Evolutionary conservation across 805 yeast genomes (phyloP).

Genomic region (Schwanniomyces yamadae): DNA sequence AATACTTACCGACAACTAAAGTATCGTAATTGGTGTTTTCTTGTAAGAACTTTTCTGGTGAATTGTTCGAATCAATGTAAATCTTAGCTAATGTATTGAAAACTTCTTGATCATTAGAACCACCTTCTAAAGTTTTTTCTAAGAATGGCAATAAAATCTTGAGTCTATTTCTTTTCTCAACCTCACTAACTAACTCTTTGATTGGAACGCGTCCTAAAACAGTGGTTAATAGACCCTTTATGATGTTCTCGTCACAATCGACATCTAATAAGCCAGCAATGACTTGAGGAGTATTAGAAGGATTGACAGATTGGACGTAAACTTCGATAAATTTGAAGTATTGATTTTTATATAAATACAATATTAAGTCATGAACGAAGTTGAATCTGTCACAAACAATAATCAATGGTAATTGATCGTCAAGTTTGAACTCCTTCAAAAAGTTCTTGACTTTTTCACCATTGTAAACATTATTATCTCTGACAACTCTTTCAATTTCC

Average conservation of each 20-base stretch:
- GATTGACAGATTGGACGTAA: slow-evolving; percentile 96
- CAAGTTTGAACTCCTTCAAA: slow-evolving; percentile 88
- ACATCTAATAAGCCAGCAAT: slow-evolving; percentile 95
- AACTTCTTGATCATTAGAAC: slow-evolving; percentile 86
- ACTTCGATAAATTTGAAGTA: slow-evolving; percentile 96
- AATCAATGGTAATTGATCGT: slow-evolving; percentile 94
- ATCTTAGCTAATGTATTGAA: slow-evolving; percentile 95
- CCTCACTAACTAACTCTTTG: slow-evolving; percentile 84
- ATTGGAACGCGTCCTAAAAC: slow-evolving; percentile 95
- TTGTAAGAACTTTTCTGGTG: slow-evolving; percentile 93
- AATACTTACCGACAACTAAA: slow-evolving; percentile 93
- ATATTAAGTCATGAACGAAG: slow-evolving; percentile 89
- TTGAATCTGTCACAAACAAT: slow-evolving; percentile 92
- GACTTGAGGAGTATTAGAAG: slow-evolving; percentile 93
- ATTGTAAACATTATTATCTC: slow-evolving; percentile 90
- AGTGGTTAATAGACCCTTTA: slow-evolving; percentile 74
- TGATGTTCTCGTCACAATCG: slow-evolving; percentile 90
- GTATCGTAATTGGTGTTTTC: slow-evolving; percentile 91
- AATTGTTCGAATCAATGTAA: slow-evolving; percentile 95
- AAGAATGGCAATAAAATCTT: slow-evolving; percentile 89
- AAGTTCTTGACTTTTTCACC: slow-evolving; percentile 98
- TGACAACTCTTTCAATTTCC: slow-evolving; percentile 93
- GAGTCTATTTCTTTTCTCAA: slow-evolving; percentile 92
- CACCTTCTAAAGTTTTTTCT: slow-evolving; percentile 82
- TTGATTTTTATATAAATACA: slow-evolving; percentile 92